Evolutionary conservation across 768 basidiomycete species (phyloP).

Genomic region (Phylloporus rhodoxanthus): DNA sequence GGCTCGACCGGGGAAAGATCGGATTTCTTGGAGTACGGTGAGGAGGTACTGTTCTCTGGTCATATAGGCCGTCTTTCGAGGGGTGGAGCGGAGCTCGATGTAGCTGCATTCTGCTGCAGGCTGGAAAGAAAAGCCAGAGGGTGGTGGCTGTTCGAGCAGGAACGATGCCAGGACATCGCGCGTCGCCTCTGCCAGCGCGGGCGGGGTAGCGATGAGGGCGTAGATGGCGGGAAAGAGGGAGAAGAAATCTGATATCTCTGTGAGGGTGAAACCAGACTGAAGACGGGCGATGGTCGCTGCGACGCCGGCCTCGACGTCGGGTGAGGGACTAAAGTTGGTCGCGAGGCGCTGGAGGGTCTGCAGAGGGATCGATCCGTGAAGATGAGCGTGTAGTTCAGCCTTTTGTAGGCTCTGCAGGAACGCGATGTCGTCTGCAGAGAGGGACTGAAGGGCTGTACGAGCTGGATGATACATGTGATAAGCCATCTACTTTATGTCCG

Average conservation of each 20-base stretch:
- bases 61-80: constrained; percentile 55
- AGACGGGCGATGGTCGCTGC: constrained; percentile 40
- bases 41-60: constrained; percentile 54
- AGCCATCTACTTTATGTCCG: too few species aligned
- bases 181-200: constrained; percentile 49
- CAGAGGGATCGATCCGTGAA: constrained; percentile 80
- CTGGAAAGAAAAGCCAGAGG: constrained; percentile 26
- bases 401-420: constrained; percentile 68
- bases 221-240: constrained; percentile 73
- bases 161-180: constrained; percentile 63
- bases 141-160: constrained; percentile 32
- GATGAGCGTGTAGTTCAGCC: constrained; percentile 81
- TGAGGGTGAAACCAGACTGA: constrained; percentile 37
- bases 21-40: constrained; percentile 60
- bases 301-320: constrained; percentile 33
- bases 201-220: constrained; percentile 60
- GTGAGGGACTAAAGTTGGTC: constrained; percentile 27
- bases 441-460: constrained; percentile 47
- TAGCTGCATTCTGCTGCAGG: constrained; percentile 55
- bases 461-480: constrained; percentile 30
- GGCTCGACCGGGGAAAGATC: constrained; percentile 47
- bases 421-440: constrained; percentile 43
- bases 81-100: constrained; percentile 81
- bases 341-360: constrained; percentile 58
- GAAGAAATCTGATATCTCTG: constrained; percentile 70